Evolutionary conservation across 129 eudicot species (phyloP).

Genomic region (Chrysanthemum seticuspe): DNA sequence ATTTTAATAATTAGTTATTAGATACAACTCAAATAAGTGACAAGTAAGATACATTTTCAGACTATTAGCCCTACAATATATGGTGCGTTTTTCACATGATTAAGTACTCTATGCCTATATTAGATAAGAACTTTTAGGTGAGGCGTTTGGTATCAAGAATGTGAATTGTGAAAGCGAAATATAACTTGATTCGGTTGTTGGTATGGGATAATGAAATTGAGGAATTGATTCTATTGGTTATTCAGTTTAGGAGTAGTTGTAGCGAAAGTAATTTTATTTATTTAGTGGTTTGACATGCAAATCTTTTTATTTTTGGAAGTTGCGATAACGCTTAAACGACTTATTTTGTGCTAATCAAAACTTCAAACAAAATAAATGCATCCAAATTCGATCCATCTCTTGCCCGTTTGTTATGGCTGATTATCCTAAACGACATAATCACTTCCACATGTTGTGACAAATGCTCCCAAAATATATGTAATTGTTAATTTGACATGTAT

Average conservation of each 20-base stretch:
- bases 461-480: neutral
- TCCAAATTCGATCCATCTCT: neutral
- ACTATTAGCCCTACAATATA: too few species aligned
- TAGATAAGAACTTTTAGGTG: constrained; percentile 1
- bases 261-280: neutral
- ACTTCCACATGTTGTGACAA: neutral
- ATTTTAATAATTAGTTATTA: too few species aligned
- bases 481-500: neutral
- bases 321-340: neutral
- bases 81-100: too few species aligned
- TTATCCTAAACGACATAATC: neutral
- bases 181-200: neutral
- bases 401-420: neutral
- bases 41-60: too few species aligned
- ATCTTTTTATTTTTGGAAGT: neutral
- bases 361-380: neutral
- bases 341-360: neutral
- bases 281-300: neutral
- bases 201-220: neutral
- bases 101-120: constrained; percentile 2
- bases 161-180: constrained; percentile 4
- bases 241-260: neutral
- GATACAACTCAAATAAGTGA: too few species aligned
- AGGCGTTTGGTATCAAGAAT: neutral
- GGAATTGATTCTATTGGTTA: neutral